Conservation (phyloP, 495 filamentous ascomycete genomes). For the Peziza echinospora region DNA sequence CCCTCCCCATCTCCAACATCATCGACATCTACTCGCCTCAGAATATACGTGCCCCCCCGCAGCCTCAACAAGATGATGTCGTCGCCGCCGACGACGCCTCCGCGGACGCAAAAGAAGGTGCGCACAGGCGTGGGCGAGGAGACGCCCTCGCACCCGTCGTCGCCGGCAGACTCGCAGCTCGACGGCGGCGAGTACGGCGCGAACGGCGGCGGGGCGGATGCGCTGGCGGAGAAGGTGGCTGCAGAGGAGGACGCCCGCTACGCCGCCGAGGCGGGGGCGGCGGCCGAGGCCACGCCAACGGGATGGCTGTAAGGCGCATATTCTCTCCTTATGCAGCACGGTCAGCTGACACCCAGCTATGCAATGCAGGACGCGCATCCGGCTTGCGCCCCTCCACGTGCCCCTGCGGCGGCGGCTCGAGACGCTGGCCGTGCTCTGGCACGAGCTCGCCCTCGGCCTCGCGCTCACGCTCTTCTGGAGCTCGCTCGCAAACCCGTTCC, state of each 20-base stretch:
- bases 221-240: not conserved
- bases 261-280: not conserved
- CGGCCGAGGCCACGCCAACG: no score
- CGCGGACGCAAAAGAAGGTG: no score
- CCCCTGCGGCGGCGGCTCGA: slow-evolving; percentile 71
- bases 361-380: slow-evolving; percentile 26
- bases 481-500: slow-evolving; percentile 68
- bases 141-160: not conserved
- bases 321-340: not conserved
- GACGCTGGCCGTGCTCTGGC: slow-evolving; percentile 63
- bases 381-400: slow-evolving; percentile 73
- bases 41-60: no score
- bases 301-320: not conserved
- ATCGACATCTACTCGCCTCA: no score
- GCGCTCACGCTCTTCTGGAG: slow-evolving; percentile 71
- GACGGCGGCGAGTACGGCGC: not conserved
- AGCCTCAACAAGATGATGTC: no score
- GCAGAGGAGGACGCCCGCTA: not conserved
- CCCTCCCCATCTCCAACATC: no score
- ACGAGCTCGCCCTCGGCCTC: slow-evolving; percentile 60
- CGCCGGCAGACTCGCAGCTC: not conserved
- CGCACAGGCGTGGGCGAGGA: no score
- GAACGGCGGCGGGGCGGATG: not conserved
- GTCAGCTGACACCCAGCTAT: not conserved
- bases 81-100: no score